Evolutionary conservation across 306 rosid species (phyloP), one percentile per base, ranked within the genome.

Genomic region (Glycyrrhiza uralensis): DNA sequence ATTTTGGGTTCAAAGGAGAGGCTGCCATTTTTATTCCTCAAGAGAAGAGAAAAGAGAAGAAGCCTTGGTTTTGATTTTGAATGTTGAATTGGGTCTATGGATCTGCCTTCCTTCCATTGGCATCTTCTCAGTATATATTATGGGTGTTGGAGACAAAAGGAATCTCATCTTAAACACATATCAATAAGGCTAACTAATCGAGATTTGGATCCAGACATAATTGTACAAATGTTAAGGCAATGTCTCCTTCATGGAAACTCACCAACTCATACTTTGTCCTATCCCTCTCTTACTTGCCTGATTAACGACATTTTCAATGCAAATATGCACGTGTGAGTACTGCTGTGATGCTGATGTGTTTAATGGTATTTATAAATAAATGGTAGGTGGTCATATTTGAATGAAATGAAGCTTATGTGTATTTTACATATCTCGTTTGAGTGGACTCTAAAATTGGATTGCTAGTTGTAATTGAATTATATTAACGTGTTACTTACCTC

Each of bases 51-150:
- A 47, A 19, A n/a, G n/a, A n/a, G n/a, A 26, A 64, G 20, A 81
- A 63, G 57, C 39, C 22, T 80, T 50, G 28, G 13, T 42, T 26
- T 38, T 73, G 71, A 72, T n/a, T n/a, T n/a, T n/a, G n/a, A n/a
- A n/a, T n/a, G n/a, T n/a, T n/a, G n/a, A 76, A 6, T 29, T 79
- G 74, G 38, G 58, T 79, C 17, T 71, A 13, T 45, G 75, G 74
- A 65, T 73, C 39, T 57, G 60, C 15, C 0, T 65, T 39, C 2
- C 57, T 45, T 75, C 10, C 60, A 9, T 39, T 74, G 71, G 54
- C 62, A 57, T 69, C 29, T 67, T 32, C 19, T 74, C 15, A 19
- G 68, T 80, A 60, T 69, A 75, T 74, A 79, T 24, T 17, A 51
- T 4, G 3, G 52, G 38, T 68, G 39, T 39, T 49, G 24, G 54